Evolutionary conservation across 768 basidiomycete species (phyloP), one percentile per base, ranked within the genome.

Genomic region (Cubamyces sp.): DNA sequence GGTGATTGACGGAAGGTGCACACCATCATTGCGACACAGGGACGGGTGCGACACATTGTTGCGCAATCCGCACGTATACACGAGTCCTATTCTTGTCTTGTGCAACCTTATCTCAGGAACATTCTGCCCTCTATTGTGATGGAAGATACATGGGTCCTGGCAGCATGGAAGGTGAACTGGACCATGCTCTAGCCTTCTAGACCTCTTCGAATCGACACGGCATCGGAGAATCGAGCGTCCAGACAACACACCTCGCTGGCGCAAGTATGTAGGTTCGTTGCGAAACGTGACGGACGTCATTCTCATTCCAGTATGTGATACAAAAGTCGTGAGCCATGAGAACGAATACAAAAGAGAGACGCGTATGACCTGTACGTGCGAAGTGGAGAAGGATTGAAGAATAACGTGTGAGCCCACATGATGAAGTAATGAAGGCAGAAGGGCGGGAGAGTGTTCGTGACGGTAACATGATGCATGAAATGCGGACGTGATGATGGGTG

Each of bases 331-430:
- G 53, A 51, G 52, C 45, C 51, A 47, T 47, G 12, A 42, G 57
- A 59, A 53, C 53, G 57, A 54, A 64, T 48, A 55, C 51, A 57
- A 63, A 58, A 50, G 51, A 51, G 19, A 25, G 28, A 43, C 48
- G 52, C 53, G 62, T 64, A 64, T 34, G 57, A 59, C 62, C 62
- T 64, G 62, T 64, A 64, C 62, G 55, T 58, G 56, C 39, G 62
- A 53, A 52, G 30, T 47, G 39, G n/a, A 46, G 23, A 54, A 57
- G 41, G 62, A 58, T 28, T 19, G 57, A 26, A 54, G 25, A 41
- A 37, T 21, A n/a, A 23, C 16, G 41, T 19, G 51, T 25, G n/a
- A 19, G 21, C 42, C 26, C 43, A 43, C 43, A 55, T 39, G 50
- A 40, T n/a, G 16, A 49, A 21, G 34, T 43, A 37, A 45, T 30